A percentile compares a stretch with the other conserved stretches of the same genome.
These are phyloP conservation scores for Chaetothyriales sp. DNA, from an alignment of 2,329 filamentous ascomycete genomes.

Conservation along the genomic window DNA sequence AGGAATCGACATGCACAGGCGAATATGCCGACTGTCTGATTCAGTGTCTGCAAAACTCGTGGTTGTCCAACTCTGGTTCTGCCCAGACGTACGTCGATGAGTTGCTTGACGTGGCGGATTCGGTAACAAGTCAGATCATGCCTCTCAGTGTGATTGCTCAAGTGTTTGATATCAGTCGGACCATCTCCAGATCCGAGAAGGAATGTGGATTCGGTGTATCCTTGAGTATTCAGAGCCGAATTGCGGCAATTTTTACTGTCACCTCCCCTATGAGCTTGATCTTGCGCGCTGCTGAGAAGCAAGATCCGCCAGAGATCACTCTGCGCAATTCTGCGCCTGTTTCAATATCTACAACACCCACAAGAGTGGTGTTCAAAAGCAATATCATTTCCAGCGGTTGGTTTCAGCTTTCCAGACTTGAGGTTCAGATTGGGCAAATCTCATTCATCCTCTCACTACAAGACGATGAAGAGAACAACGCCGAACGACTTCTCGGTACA, in stretches of 20 bases:
- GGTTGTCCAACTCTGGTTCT: slow-evolving; percentile 24
- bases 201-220: slow-evolving; percentile 61
- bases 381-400: slow-evolving; percentile 11
- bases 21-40: slow-evolving; percentile 66
- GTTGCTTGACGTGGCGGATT: slow-evolving; percentile 33
- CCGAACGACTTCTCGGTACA: neutral
- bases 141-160: slow-evolving; percentile 61
- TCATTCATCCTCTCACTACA: slow-evolving; percentile 11
- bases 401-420: slow-evolving; percentile 11
- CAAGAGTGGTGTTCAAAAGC: slow-evolving; percentile 21
- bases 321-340: slow-evolving; percentile 37
- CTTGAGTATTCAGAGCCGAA: slow-evolving; percentile 30
- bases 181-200: slow-evolving; percentile 52
- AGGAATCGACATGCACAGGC: slow-evolving; percentile 57
- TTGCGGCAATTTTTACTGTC: neutral
- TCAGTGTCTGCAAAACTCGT: slow-evolving; percentile 22
- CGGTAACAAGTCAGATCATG: slow-evolving; percentile 48
- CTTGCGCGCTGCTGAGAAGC: slow-evolving; percentile 6
- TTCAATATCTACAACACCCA: slow-evolving; percentile 40
- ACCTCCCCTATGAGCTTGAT: slow-evolving; percentile 5
- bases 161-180: slow-evolving; percentile 50
- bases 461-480: slow-evolving; percentile 2
- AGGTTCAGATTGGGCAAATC: slow-evolving; percentile 11
- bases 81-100: slow-evolving; percentile 25
- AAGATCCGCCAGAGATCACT: slow-evolving; percentile 39